phyloP scores from a whole-genome alignment of 371 early-diverging fungal species.

The Mortierella sp. region DNA sequence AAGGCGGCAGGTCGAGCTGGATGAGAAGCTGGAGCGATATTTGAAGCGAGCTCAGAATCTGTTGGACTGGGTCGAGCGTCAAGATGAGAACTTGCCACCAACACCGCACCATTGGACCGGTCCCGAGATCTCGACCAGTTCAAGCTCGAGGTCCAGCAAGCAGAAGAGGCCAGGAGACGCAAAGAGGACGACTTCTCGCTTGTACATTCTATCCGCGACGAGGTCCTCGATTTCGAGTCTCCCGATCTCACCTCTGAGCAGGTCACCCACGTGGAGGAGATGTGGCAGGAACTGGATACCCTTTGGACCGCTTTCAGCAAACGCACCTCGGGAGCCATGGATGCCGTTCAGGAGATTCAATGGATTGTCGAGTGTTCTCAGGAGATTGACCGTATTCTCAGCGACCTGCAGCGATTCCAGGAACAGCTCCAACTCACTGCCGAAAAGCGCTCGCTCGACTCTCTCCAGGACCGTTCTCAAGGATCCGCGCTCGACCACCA shows the following conservation, averaged over 20 bases:
- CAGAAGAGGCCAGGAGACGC: conserved; percentile 12
- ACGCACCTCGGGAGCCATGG: conserved; percentile 26
- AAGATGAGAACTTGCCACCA: conserved; percentile 37
- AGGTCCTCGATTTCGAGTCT: conserved; percentile 44
- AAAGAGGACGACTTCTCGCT: conserved; percentile 28
- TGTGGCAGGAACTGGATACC: conserved; percentile 41
- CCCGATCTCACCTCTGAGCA: conserved; percentile 50
- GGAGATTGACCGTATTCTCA: conserved; percentile 42
- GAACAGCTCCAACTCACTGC: conserved; percentile 39
- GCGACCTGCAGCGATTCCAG: conserved; percentile 44
- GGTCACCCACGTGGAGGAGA: conserved; percentile 36
- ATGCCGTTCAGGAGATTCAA: conserved; percentile 37
- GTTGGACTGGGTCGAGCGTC: conserved; percentile 30
- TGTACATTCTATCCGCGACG: conserved; percentile 36
- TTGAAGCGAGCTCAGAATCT: conserved; percentile 7
- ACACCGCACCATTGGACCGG: conserved; percentile 43
- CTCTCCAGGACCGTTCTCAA: conserved; percentile 41
- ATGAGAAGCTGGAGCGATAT: conserved; percentile 33
- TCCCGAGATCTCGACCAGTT: conserved; percentile 47
- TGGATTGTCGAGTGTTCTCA: conserved; percentile 55
- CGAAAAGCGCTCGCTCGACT: conserved; percentile 43
- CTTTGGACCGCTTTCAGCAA: conserved; percentile 29
- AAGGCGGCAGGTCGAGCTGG: conserved; percentile 34
- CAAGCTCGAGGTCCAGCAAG: conserved; percentile 24
- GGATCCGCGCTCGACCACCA: conserved; percentile 41